Conservation (phyloP, 2,329 filamentous ascomycete species). For the Sporothrix mexicana region DNA sequence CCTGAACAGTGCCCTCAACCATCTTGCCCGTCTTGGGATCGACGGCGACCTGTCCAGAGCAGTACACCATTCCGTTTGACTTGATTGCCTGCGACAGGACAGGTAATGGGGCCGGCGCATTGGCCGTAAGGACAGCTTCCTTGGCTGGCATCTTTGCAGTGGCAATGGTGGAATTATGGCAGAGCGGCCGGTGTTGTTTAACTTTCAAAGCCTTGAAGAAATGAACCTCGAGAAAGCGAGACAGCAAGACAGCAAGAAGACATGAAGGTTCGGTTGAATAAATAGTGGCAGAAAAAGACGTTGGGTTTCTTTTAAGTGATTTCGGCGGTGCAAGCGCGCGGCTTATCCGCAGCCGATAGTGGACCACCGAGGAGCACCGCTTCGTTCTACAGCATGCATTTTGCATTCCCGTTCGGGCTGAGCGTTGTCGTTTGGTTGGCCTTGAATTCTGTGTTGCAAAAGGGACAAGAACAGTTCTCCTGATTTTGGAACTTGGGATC, state of each 20-base stretch:
- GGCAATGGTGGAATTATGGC: too few species aligned
- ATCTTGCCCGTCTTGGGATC: constrained; percentile 60
- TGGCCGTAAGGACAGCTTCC: constrained; percentile 51
- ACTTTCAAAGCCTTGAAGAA: background rate
- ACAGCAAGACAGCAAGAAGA: background rate
- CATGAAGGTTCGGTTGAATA: too few species aligned
- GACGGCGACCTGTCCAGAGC: constrained; percentile 67
- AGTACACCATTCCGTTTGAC: constrained; percentile 72
- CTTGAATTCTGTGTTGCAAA: background rate
- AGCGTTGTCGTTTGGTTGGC: background rate
- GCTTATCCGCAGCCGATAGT: constrained; percentile 28
- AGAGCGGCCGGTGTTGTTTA: too few species aligned
- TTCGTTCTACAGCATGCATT: background rate
- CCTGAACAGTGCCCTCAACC: constrained; percentile 62
- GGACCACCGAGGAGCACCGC: background rate
- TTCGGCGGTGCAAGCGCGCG: background rate
- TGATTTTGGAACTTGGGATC: too few species aligned
- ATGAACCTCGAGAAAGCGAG: background rate
- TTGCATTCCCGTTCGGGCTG: constrained; percentile 3
- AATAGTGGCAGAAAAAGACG: background rate
- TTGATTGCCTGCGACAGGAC: constrained; percentile 67
- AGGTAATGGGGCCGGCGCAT: constrained; percentile 58
- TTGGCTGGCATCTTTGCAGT: constrained; percentile 21
- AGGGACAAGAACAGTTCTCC: too few species aligned
- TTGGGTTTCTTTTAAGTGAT: background rate